Base-by-base conservation (phyloP, 2,329 filamentous ascomycete genomes). In the Domatiomyces globalis region DNA sequence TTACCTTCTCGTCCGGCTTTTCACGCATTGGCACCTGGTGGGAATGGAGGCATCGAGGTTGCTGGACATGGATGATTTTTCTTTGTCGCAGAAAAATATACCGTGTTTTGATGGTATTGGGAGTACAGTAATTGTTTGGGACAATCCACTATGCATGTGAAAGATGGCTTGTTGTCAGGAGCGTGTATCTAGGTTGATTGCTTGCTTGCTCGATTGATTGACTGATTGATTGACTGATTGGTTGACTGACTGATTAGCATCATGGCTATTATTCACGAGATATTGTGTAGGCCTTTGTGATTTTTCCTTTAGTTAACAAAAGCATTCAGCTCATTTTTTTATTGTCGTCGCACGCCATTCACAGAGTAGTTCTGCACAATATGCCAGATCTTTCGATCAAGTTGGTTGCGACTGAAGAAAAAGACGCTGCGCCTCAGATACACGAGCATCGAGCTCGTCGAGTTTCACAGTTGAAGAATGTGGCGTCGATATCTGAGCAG, bases 1-100 rank as follows among this genome's bases (percentile, higher is more conserved):
- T 51, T 61, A 33, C 54, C 58, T 18, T 54, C 51, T 33, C 51
- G 59, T 29, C 59, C 59, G 22, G 46, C 57, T n/a, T 51, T 57
- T 29, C 55, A 57, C 18, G 44, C 44, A 2, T 5, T 45, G 44
- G 44, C 19, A 18, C 19, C 44, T 15, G 33, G 33, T 5, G 12
- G 10, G 4, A 39, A 4, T 15, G 33, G 33, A 15, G 33, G 33
- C 33, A 39, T 39, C 15, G 33, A 39, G 12, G 33, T 39, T 39
- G 33, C 12, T 15, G 33, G 33, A 39, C 33, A 39, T 39, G 33
- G 33, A 39, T 39, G 12, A 39, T 39, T 12, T 39, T 39, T 39
- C 29, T 2, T 33, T 33, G 29, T 9, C 29, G 2, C 8, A 33
- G 29, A 33, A 33, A 15, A 39, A 39, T 5, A 39, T 15, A 39